A percentile compares a stretch with the other conserved stretches of the same genome.
Conservation (phyloP, 73 alveolate genomes). For the Paramecium biaurelia region DNA sequence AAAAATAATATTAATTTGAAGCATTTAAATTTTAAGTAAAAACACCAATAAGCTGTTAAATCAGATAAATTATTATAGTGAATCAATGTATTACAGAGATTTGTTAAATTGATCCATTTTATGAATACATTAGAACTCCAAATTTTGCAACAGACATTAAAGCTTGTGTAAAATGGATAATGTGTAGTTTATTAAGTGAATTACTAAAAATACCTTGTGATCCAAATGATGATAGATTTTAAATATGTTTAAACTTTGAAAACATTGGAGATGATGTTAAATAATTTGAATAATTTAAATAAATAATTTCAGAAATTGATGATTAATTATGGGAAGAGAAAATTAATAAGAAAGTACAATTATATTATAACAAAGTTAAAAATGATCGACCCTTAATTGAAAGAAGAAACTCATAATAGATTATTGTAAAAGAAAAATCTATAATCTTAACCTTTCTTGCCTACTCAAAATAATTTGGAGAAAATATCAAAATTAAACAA, state of each 20-base stretch:
- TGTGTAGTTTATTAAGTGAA: not conserved
- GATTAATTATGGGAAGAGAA: slow-evolving; percentile 46
- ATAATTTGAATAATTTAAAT: slow-evolving; percentile 30
- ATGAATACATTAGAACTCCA: not conserved
- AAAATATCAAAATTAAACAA: slow-evolving; percentile 7
- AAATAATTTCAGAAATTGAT: not conserved
- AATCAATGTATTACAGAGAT: not conserved
- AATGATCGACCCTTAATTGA: slow-evolving; percentile 40
- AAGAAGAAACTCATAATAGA: not conserved
- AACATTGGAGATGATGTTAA: slow-evolving; percentile 53
- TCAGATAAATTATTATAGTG: slow-evolving; percentile 19
- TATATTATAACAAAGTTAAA: not conserved
- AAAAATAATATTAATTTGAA: slow-evolving; percentile 37
- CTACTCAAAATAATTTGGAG: slow-evolving; percentile 54
- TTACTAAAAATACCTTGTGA: slow-evolving; percentile 19
- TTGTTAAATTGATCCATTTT: not conserved
- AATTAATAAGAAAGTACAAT: slow-evolving; percentile 9
- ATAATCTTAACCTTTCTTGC: not conserved
- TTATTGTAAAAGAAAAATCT: not conserved
- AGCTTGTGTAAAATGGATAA: not conserved
- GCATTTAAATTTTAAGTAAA: slow-evolving; percentile 56
- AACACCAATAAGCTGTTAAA: slow-evolving; percentile 37
- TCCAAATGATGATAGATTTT: slow-evolving; percentile 19
- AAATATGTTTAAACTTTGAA: slow-evolving; percentile 18
- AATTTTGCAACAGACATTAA: slow-evolving; percentile 36